Evolutionary conservation across 2,329 filamentous ascomycete genomes (phyloP), one percentile per base, ranked within the genome.

Genomic region (Penicillium sp.): DNA sequence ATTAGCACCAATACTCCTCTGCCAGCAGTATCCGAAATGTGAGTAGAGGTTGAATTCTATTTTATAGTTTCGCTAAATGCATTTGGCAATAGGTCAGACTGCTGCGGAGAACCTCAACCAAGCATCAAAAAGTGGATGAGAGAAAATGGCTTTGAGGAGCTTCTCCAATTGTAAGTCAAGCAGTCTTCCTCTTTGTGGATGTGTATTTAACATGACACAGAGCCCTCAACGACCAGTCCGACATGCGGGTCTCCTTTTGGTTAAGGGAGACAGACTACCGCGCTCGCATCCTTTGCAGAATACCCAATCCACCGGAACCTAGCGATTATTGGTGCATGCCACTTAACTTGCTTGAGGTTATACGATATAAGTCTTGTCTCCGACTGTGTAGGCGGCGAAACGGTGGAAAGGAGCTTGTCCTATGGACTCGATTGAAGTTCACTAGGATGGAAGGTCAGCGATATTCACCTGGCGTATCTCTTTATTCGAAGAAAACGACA

Each of bases 351-450:
- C 60, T 78, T 9, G 70, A 74, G 40, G 58, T 76, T 27, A 55
- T 67, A 30, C 70, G 75, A 34, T 56, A 66, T 4, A 73, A 69
- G 1, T 69, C 74, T 13, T 72, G 68, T 27, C 67, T 78, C 16
- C 70, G 73, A 34, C 56, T 78, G 11, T 78, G 74, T 51, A 67
- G 70, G 41, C 67, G 69, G 29, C 68, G 65, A 7, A 58, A 57
- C 16, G 60, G 59, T 6, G 76, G 76, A 27, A 74, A 65, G 11
- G 69, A 74, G 27, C 72, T 79, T 35, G 70, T 77, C 18, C 62
- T 81, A 7, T 85, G 82, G 82, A 76, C 80, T 2, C 76, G 74
- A 47, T 68, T 85, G 11, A 78, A 79, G 30, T 85, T 85, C 65
- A 71, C 73, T 6, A 70, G 78, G 4, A 79, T 83, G 52, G 83